Percentiles rank a stretch among this genome's conserved stretches.
Evolutionary conservation across 2,329 filamentous ascomycete species (phyloP).

Genomic region (Lecanicillium sp.): DNA sequence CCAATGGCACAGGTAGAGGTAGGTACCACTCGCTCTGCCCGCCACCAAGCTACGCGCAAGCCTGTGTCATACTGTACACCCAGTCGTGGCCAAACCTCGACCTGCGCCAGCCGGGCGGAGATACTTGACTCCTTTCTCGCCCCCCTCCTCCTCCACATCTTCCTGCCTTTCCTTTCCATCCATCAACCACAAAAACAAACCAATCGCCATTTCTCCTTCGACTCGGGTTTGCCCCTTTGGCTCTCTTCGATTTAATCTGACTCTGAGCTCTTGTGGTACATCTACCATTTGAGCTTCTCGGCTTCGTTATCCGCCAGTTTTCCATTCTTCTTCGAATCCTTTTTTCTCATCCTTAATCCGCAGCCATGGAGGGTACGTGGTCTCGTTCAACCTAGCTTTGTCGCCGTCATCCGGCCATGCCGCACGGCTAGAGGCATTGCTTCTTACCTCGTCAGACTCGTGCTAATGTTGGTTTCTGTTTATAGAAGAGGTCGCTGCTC

Average conservation of each 20-base stretch:
- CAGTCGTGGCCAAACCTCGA: not conserved
- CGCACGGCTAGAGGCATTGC: slow-evolving; percentile 10
- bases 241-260: slow-evolving; percentile 10
- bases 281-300: slow-evolving; percentile 15
- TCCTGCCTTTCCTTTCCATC: slow-evolving; percentile 7
- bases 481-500: slow-evolving; percentile 98
- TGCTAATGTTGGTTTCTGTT: slow-evolving; percentile 34
- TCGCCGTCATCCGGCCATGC: slow-evolving; percentile 15
- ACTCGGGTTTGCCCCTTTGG: slow-evolving; percentile 8
- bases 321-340: not conserved
- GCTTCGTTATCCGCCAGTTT: slow-evolving; percentile 12
- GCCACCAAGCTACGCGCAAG: not conserved
- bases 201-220: slow-evolving; percentile 5
- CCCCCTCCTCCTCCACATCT: slow-evolving; percentile 9
- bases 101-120: not conserved
- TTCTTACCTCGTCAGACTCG: slow-evolving; percentile 8
- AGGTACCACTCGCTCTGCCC: too few relatives aligned
- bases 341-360: slow-evolving; percentile 30
- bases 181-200: slow-evolving; percentile 9
- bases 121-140: slow-evolving; percentile 9
- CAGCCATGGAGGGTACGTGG: slow-evolving; percentile 48
- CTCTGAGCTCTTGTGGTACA: slow-evolving; percentile 12
- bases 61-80: not conserved
- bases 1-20: too few relatives aligned
- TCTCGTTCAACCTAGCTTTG: slow-evolving; percentile 19